phyloP scores from a whole-genome alignment of 176 grass and related monocot species.

The Hyparrhenia diplandra region DNA sequence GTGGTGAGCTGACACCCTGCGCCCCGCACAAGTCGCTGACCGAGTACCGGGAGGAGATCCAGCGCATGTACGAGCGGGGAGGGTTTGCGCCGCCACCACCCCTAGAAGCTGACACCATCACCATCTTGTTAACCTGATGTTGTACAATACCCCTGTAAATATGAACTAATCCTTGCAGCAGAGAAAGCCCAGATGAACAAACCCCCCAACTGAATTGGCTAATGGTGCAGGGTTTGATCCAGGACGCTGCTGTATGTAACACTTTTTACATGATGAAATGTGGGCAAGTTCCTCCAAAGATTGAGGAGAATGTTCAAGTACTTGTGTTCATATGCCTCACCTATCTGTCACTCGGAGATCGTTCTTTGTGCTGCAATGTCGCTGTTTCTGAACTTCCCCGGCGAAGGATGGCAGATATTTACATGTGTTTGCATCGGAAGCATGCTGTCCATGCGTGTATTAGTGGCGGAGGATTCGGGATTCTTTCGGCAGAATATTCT shows the following conservation, averaged over 20 bases:
- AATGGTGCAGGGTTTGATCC: background rate
- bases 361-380: background rate
- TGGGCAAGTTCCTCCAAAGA: background rate
- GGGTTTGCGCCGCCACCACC: conserved; percentile 51
- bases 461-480: background rate
- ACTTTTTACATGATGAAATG: background rate
- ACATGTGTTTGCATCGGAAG: background rate
- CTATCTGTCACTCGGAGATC: background rate
- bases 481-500: background rate
- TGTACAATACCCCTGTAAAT: conserved; percentile 65
- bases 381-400: background rate
- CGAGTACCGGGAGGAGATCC: conserved; percentile 82
- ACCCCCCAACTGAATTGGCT: conserved; percentile 11
- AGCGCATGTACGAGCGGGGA: conserved; percentile 88
- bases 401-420: background rate
- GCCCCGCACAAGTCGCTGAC: conserved; percentile 62
- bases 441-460: background rate
- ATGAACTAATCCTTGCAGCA: conserved; percentile 46
- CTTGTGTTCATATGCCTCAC: background rate
- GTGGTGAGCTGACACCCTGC: conserved; percentile 78
- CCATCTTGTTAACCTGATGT: conserved; percentile 22
- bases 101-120: conserved; percentile 24
- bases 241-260: conserved; percentile 19
- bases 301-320: background rate
- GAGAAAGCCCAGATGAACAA: conserved; percentile 4